These are phyloP conservation scores for Mycena amicta DNA, from an alignment of 768 basidiomycete genomes.

Conservation along the genomic window DNA sequence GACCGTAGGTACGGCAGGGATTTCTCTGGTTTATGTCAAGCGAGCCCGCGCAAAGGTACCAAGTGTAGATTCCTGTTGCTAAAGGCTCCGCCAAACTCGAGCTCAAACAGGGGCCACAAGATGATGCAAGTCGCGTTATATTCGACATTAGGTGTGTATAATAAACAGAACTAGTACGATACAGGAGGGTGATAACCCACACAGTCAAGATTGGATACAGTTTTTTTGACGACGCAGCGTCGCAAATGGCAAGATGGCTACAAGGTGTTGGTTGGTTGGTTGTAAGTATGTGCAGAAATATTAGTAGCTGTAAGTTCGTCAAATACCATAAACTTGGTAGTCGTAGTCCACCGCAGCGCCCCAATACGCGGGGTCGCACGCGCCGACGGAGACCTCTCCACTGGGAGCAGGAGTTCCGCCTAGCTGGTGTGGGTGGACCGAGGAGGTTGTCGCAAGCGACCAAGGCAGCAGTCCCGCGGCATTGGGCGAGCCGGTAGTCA, in stretches of 20 bases:
- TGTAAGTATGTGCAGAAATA: slow-evolving; percentile 2
- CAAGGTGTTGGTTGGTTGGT: background rate
- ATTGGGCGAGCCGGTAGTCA: slow-evolving; percentile 65
- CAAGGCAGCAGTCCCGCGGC: slow-evolving; percentile 51
- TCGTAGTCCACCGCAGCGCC: slow-evolving; percentile 65
- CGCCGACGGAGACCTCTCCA: slow-evolving; percentile 53
- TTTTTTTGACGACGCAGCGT: too few relatives aligned
- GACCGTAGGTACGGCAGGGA: too few relatives aligned
- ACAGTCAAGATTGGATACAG: background rate
- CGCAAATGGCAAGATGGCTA: slow-evolving; percentile 6
- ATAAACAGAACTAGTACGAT: slow-evolving; percentile 1
- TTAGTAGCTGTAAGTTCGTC: slow-evolving; percentile 14
- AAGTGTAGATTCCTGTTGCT: too few relatives aligned
- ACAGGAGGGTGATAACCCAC: background rate
- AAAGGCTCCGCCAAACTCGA: too few relatives aligned
- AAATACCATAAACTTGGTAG: slow-evolving; percentile 64
- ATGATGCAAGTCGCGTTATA: background rate
- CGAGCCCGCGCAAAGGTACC: too few relatives aligned
- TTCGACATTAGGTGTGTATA: background rate
- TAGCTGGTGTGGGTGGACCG: slow-evolving; percentile 61
- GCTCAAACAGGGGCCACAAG: background rate
- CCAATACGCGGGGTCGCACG: slow-evolving; percentile 72
- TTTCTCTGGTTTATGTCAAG: too few relatives aligned
- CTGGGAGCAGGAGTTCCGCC: slow-evolving; percentile 46
- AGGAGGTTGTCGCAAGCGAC: slow-evolving; percentile 50